Evolutionary conservation across 106 monocot genomes (phyloP), one percentile per base, ranked within the genome.

Genomic region (Dendrobium huoshanense): DNA sequence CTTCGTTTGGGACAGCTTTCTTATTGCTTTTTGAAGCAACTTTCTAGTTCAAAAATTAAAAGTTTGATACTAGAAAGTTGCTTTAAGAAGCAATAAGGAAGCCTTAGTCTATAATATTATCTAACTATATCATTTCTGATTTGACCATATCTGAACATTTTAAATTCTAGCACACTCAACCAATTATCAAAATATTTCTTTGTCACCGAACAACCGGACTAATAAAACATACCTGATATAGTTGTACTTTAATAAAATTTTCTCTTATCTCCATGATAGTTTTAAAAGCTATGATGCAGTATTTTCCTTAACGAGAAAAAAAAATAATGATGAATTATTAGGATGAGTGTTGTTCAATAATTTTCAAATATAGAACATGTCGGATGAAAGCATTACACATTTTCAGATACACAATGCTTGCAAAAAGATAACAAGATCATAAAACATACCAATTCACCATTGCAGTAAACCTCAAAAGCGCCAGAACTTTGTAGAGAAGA

Each of bases 381-480:
- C 61, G 4, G 22, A 61, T 22, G 22, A 61, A 22, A 61, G 24
- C 5, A 61, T 61, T n/a, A 61, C n/a, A 61, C 5, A 51, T 10
- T 58, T n/a, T 22, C 5, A 61, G n/a, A 22, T 13, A 51, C 13
- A 51, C 51, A 51, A 51, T 13, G 15, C 10, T 6, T 7, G 45
- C 9, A 56, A 19, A 56, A 56, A 56, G 13, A 11, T 56, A 56
- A 6, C 61, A 61, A 61, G 4, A 61, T 61, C 22, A 22, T 61
- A 78, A 18, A 40, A 55, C 91, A 78, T 86, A 99, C 98, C 89
- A 99, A 78, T 55, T 99, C 84, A 9, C 90, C 90, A 51, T 95
- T 93, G 95, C 87, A 99, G 79, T 88, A 99, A 80, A 99, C 98
- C 87, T 99, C 98, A 83, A 95, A 99, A 80, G 95, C 98, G 74